These are phyloP conservation scores for Eucalyptus marginata DNA, from an alignment of 345 rosid species.

Conservation along the genomic window DNA sequence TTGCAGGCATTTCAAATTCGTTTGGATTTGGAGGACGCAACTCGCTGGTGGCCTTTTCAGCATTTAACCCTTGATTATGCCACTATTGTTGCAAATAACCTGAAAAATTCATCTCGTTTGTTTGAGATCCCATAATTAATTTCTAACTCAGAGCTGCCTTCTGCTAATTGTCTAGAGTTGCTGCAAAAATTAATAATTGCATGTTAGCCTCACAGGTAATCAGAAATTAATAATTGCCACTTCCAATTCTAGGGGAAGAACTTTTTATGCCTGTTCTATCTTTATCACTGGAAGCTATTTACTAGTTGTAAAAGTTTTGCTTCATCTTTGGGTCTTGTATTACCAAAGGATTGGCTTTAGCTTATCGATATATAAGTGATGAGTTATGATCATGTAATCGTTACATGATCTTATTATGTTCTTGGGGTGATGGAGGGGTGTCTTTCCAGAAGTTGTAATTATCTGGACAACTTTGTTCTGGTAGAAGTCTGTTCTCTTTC, in stretches of 20 bases:
- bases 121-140: not conserved
- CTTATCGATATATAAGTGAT: not conserved
- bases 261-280: not conserved
- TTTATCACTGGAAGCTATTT: not conserved
- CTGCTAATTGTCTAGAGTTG: not conserved
- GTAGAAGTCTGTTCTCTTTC: not conserved
- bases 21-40: not conserved
- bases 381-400: not conserved
- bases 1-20: not conserved
- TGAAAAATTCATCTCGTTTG: not conserved
- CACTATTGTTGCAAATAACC: not conserved
- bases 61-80: not conserved
- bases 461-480: not conserved
- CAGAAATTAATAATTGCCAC: not conserved
- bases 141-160: not conserved
- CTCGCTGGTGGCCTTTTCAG: not conserved
- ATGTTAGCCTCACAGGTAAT: not conserved
- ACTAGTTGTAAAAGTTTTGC: not conserved
- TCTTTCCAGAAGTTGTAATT: not conserved
- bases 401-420: not conserved
- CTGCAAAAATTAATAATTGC: not conserved
- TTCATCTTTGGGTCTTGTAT: not conserved
- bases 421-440: not conserved
- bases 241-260: not conserved
- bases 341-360: not conserved